Percentiles rank a stretch among this genome's conserved stretches.
Evolutionary conservation across 169 alveolate genomes (phyloP).

Genomic region (Plasmodium fragile): DNA sequence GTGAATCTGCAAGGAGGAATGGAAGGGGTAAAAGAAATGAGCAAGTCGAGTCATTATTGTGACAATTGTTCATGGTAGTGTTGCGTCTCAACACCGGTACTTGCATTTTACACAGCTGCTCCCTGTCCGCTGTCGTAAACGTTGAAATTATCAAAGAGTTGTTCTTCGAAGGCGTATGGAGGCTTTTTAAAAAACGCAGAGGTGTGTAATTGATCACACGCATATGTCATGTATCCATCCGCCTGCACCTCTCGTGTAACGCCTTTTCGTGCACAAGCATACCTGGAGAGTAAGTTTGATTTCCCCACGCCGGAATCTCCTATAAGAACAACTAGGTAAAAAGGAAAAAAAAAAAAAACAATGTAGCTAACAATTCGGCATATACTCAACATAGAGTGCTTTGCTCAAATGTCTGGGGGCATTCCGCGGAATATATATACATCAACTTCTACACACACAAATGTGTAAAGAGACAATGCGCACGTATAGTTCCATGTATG

Average conservation of each 20-base stretch:
- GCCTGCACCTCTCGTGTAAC: background rate
- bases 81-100: background rate
- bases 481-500: background rate
- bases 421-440: background rate
- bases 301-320: slow-evolving; percentile 98
- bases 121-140: background rate
- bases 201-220: background rate
- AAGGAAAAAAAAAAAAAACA: background rate
- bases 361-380: background rate
- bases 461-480: background rate
- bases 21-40: background rate
- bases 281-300: slow-evolving; percentile 94
- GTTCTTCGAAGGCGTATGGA: background rate
- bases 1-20: slow-evolving; percentile 90
- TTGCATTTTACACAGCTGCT: background rate
- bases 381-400: background rate
- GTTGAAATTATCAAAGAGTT: background rate
- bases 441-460: background rate
- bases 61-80: background rate
- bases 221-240: background rate
- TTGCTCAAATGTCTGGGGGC: background rate
- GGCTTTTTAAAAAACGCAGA: background rate
- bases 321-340: slow-evolving; percentile 86
- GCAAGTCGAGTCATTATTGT: background rate
- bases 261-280: background rate